phyloP scores from a whole-genome alignment of 306 rosid species.

The Glycine tomentella region DNA sequence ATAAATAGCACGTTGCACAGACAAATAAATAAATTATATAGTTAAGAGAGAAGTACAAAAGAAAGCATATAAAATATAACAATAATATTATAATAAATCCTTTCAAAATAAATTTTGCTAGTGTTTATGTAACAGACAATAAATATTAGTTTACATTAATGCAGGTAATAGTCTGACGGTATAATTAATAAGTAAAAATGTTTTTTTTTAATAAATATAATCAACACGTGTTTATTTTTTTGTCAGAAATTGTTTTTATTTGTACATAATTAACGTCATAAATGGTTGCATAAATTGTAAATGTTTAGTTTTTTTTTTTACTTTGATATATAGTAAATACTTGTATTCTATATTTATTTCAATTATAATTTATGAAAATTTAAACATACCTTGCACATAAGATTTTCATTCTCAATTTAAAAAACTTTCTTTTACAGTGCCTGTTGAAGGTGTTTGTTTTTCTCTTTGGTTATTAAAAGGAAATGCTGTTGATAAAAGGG shows the following conservation, averaged over 20 bases:
- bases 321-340: too few relatives aligned
- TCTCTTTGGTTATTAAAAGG: too few relatives aligned
- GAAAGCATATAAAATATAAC: background rate
- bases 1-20: background rate
- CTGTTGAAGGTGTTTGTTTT: too few relatives aligned
- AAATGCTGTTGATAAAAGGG: too few relatives aligned
- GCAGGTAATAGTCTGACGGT: too few relatives aligned
- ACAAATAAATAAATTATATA: background rate
- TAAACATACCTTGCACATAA: background rate
- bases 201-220: background rate
- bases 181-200: background rate
- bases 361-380: background rate
- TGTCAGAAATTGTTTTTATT: too few relatives aligned
- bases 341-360: background rate
- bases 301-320: too few relatives aligned
- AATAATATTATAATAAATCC: background rate
- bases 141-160: background rate
- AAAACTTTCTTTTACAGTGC: too few relatives aligned
- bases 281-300: too few relatives aligned
- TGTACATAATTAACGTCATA: too few relatives aligned
- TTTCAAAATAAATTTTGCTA: background rate
- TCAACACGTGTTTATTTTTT: background rate
- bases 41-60: too few relatives aligned
- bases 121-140: background rate
- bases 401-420: background rate